Evolutionary conservation across 1,284 basidiomycete species (phyloP), one percentile per base, ranked within the genome.

Genomic region (Blastosporella zonata): DNA sequence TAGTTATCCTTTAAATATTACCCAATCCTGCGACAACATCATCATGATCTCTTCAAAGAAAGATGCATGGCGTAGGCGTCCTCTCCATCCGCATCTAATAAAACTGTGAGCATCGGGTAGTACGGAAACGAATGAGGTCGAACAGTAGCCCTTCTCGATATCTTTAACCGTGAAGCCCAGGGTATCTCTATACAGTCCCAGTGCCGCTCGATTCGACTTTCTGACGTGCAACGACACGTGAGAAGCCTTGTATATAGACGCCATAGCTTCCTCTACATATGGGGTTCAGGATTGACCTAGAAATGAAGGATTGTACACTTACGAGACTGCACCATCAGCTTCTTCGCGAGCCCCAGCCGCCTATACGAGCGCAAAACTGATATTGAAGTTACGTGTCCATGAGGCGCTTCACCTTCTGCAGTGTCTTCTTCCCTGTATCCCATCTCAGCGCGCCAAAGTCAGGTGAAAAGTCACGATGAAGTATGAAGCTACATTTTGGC

Each of bases 341-440:
- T 90, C 70, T 96, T 95, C 29, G 94, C 94, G 2, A 97, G 71
- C 17, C 94, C 94, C 39, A 97, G 70, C 47, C 94, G 79, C 57
- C 94, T 79, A 68, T 97, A 94, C 8, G 91, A 87, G 51, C 94
- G 76, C 43, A 97, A 68, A n/a, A 97, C 93, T 5, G 92, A 95
- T 65, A 97, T 95, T 10, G 93, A 96, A 0, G 93, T 97, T 59
- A 97, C 93, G 66, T 97, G 94, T 1, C 94, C 94, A 61, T 93
- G 90, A 1, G 83, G 77, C 47, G 81, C 77, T 48, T 81, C 78
- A 7, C 70, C 78, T 50, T 85, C 78, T 41, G 64, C 47, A 3
- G 61, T 61, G 36, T 94, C 91, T 65, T 94, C 91, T 58, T 94
- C 91, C 72, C 74, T 77, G 55, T 37, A 36, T 49, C 47, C 31